Evolutionary conservation across 768 basidiomycete species (phyloP).

Genomic region (Collybia sordida): DNA sequence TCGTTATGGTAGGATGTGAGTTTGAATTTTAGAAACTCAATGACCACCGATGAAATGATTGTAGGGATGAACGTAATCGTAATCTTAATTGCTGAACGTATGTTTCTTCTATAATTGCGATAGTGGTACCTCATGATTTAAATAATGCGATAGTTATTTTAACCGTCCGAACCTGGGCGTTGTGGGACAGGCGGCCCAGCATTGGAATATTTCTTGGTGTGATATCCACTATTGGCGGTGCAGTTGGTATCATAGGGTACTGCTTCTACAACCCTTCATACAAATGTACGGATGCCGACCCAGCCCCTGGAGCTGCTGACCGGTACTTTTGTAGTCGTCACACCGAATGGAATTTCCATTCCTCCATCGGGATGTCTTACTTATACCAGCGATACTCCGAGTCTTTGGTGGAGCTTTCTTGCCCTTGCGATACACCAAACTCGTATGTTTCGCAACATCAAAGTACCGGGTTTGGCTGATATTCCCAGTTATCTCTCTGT

Average conservation of each 20-base stretch:
- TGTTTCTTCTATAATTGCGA: not conserved
- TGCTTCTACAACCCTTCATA: not conserved
- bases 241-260: not conserved
- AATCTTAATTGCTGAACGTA: not conserved
- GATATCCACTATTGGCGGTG: not conserved
- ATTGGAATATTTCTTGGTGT: not conserved
- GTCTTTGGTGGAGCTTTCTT: not conserved
- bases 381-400: not conserved
- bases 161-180: not conserved
- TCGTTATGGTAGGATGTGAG: too few species aligned
- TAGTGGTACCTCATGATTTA: not conserved
- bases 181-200: not conserved
- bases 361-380: not conserved
- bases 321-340: not conserved
- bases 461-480: not conserved
- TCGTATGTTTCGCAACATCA: not conserved
- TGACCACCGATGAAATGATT: too few species aligned
- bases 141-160: not conserved
- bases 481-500: not conserved
- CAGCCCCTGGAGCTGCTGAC: not conserved
- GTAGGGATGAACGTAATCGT: not conserved
- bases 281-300: not conserved
- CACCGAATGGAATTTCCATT: not conserved
- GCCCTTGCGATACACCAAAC: not conserved
- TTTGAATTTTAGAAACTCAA: too few species aligned